These are phyloP conservation scores for Dipteronia sinensis DNA, from an alignment of 345 rosid species.

Conservation along the genomic window DNA sequence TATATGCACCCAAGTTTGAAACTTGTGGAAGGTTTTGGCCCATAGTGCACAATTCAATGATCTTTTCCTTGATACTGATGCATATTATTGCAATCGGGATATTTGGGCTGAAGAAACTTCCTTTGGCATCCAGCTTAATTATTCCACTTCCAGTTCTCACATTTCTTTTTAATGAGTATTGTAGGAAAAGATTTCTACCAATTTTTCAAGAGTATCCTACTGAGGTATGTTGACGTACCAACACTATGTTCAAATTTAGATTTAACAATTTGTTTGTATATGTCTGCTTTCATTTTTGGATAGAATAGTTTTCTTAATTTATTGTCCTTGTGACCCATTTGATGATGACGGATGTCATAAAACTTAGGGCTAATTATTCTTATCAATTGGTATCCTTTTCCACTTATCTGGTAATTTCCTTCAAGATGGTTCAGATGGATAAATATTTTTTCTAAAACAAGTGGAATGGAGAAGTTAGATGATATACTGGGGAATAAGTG, in stretches of 20 bases:
- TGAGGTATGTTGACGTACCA: conserved; percentile 52
- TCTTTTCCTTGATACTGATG: conserved; percentile 82
- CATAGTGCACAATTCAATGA: conserved; percentile 65
- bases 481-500: too few relatives aligned
- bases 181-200: conserved; percentile 73
- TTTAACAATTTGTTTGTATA: neutral
- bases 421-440: neutral
- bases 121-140: conserved; percentile 67
- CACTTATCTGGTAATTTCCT: neutral
- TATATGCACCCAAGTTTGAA: conserved; percentile 73
- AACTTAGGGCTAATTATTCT: neutral
- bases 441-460: neutral
- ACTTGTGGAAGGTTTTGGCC: conserved; percentile 87
- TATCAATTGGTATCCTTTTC: neutral
- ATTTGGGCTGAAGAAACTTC: conserved; percentile 80
- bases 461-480: too few relatives aligned
- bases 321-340: neutral
- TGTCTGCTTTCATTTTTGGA: neutral
- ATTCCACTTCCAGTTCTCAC: conserved; percentile 86
- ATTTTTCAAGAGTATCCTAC: conserved; percentile 67
- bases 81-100: conserved; percentile 83
- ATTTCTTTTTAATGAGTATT: conserved; percentile 70
- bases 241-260: neutral
- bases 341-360: neutral
- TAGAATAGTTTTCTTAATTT: neutral